phyloP scores from a whole-genome alignment of 805 yeast genomes.

The Kodamaea leandrae region DNA sequence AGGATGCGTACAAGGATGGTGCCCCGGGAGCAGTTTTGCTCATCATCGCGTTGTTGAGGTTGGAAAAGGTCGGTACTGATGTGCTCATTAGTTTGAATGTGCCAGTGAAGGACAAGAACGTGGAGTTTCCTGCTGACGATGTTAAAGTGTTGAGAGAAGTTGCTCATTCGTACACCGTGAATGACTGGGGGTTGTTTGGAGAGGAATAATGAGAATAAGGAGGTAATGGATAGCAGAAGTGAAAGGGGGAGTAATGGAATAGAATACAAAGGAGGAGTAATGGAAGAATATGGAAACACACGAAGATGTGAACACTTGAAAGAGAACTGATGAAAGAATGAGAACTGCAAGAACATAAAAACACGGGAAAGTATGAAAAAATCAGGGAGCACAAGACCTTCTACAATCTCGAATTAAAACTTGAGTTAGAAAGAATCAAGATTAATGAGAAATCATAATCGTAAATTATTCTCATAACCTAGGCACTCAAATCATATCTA shows the following conservation, averaged over 20 bases:
- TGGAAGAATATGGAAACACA: too few relatives aligned
- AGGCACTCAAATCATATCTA: too few relatives aligned
- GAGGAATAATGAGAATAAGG: neutral
- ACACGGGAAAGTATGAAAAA: too few relatives aligned
- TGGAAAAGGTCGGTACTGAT: slow-evolving; percentile 55
- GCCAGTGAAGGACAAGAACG: slow-evolving; percentile 30
- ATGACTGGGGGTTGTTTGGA: slow-evolving; percentile 46
- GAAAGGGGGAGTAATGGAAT: neutral
- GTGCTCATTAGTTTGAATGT: slow-evolving; percentile 58
- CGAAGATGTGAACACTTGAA: too few relatives aligned
- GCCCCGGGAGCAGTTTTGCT: slow-evolving; percentile 36
- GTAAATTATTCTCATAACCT: too few relatives aligned
- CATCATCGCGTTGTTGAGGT: slow-evolving; percentile 56
- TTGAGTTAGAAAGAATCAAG: too few relatives aligned
- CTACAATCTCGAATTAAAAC: too few relatives aligned
- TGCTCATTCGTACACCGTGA: slow-evolving; percentile 34
- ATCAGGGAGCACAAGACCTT: too few relatives aligned
- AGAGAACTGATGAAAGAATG: too few relatives aligned
- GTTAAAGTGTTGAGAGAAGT: slow-evolving; percentile 26
- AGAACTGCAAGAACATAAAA: too few relatives aligned
- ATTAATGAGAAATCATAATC: too few relatives aligned
- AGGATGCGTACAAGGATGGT: slow-evolving; percentile 14
- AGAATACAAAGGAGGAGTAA: too few relatives aligned
- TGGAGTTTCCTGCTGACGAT: slow-evolving; percentile 13
- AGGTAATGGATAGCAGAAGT: neutral